Conservation (phyloP, 2,329 filamentous ascomycete genomes). For the Colletotrichum horii region DNA sequence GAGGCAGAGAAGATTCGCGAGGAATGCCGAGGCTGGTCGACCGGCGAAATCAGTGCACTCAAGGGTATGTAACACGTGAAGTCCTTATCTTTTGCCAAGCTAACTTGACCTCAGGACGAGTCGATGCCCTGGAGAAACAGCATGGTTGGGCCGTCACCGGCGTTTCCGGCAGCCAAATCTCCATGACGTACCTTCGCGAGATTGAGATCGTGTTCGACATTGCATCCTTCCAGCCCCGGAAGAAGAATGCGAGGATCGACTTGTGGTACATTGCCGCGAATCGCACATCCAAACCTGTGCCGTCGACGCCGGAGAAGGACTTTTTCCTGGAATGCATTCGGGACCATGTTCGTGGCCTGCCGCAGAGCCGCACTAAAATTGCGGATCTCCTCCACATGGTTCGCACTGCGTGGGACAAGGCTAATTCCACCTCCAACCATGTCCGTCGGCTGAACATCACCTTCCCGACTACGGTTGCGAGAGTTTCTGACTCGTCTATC, state of each 20-base stretch:
- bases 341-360: slow-evolving; percentile 67
- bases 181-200: slow-evolving; percentile 75
- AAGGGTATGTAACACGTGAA: slow-evolving; percentile 61
- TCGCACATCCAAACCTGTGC: slow-evolving; percentile 56
- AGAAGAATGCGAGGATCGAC: slow-evolving; percentile 63
- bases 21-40: slow-evolving; percentile 88
- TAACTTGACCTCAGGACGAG: slow-evolving; percentile 61
- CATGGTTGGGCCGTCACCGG: slow-evolving; percentile 77
- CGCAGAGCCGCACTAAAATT: slow-evolving; percentile 62
- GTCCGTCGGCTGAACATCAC: slow-evolving; percentile 66
- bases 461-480: slow-evolving; percentile 68
- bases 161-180: slow-evolving; percentile 66
- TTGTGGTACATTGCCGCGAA: slow-evolving; percentile 72
- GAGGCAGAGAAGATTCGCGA: slow-evolving; percentile 85
- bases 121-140: slow-evolving; percentile 67
- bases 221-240: slow-evolving; percentile 57
- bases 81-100: slow-evolving; percentile 21
- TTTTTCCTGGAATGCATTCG: slow-evolving; percentile 79
- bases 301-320: slow-evolving; percentile 69
- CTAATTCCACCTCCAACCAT: slow-evolving; percentile 62
- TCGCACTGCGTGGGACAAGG: slow-evolving; percentile 69
- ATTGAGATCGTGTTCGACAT: slow-evolving; percentile 77
- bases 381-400: slow-evolving; percentile 64
- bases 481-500: slow-evolving; percentile 69
- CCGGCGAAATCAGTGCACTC: slow-evolving; percentile 78